phyloP scores from a whole-genome alignment of 2,329 filamentous ascomycete species.

The Sporothrix humicola region DNA sequence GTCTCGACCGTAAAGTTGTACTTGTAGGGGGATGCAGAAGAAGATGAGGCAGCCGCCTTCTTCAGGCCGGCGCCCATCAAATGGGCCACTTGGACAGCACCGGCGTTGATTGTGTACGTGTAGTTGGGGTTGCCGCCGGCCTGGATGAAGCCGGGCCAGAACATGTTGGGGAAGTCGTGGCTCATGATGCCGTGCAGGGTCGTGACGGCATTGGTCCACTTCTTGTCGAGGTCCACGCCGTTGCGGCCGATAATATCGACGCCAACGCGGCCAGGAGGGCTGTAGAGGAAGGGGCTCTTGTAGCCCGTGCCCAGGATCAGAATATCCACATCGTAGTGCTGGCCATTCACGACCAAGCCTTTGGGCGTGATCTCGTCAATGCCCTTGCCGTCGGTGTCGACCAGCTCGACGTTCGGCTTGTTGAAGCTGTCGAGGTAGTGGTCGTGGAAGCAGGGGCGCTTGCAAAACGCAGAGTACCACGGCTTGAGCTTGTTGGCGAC shows the following conservation, averaged over 20 bases:
- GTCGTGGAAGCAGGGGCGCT: constrained; percentile 67
- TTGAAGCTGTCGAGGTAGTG: constrained; percentile 66
- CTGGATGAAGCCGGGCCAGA: constrained; percentile 36
- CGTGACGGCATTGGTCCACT: constrained; percentile 34
- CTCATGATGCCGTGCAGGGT: constrained; percentile 38
- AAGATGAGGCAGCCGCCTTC: not conserved
- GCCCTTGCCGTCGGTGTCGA: constrained; percentile 64
- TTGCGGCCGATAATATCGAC: constrained; percentile 28
- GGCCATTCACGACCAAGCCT: constrained; percentile 54
- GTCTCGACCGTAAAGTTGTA: not conserved
- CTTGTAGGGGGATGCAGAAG: not conserved
- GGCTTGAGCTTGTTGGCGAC: constrained; percentile 61
- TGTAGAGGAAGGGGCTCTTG: constrained; percentile 13
- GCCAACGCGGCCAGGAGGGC: constrained; percentile 36
- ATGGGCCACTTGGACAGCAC: constrained; percentile 44
- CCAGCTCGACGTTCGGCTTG: constrained; percentile 59
- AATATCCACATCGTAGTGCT: constrained; percentile 51
- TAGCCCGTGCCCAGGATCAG: constrained; percentile 29
- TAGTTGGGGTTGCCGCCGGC: constrained; percentile 32
- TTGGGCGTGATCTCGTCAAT: constrained; percentile 52
- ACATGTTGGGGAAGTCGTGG: constrained; percentile 39
- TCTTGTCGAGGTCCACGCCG: constrained; percentile 34
- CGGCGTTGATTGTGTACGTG: constrained; percentile 44
- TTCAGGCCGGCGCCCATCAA: not conserved
- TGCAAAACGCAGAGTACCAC: constrained; percentile 68